These are phyloP conservation scores for Ceratocystis ficicola DNA, from an alignment of 2,329 filamentous ascomycete species.

Conservation along the genomic window DNA sequence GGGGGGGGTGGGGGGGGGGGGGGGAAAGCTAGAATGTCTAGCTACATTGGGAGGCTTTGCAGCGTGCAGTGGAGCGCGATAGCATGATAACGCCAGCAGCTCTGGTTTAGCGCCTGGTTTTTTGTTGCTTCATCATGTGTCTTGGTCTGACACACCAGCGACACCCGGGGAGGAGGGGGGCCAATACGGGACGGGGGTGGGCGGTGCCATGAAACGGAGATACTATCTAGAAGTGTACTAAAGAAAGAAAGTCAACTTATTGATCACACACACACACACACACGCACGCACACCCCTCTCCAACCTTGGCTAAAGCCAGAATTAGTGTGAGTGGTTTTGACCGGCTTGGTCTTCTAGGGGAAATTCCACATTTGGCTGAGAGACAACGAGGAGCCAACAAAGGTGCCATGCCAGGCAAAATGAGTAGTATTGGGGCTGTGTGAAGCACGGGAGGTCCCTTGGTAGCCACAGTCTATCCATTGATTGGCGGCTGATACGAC, in stretches of 20 bases:
- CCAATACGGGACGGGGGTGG: neutral
- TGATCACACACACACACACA: neutral
- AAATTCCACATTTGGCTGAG: too few relatives aligned
- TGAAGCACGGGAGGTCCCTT: conserved; percentile 2
- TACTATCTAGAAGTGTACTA: neutral
- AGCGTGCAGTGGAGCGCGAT: neutral
- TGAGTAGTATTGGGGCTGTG: conserved; percentile 1
- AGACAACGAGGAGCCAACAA: neutral
- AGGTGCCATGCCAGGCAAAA: neutral
- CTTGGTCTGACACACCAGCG: conserved; percentile 6
- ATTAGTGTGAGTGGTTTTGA: neutral
- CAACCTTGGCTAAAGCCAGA: neutral
- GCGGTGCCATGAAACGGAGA: neutral
- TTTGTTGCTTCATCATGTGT: conserved; percentile 5
- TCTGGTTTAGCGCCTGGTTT: neutral
- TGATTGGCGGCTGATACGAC: neutral
- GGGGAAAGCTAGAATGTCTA: neutral
- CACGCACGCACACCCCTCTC: neutral
- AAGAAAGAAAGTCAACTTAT: too few relatives aligned
- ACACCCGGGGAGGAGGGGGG: neutral
- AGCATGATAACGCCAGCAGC: neutral
- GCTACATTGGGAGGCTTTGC: too few relatives aligned
- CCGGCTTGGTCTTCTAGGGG: neutral
- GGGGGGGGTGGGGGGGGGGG: too few relatives aligned
- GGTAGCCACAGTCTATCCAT: neutral